Base-by-base conservation (phyloP, 176 grass and related monocot species). In the Carex kokanica region DNA sequence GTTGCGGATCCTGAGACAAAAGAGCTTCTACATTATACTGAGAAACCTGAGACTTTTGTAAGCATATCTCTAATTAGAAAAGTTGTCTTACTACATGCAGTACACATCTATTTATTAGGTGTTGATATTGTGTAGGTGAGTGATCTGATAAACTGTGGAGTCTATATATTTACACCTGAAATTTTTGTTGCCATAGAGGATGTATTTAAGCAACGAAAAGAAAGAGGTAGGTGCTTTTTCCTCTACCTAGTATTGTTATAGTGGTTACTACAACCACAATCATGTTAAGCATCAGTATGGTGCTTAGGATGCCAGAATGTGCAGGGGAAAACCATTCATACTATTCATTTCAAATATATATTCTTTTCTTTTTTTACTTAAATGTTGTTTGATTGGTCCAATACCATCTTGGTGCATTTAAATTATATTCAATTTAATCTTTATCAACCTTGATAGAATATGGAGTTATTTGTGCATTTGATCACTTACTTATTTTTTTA, bases 11-110 rank as follows among this genome's bases (percentile, higher is more conserved):
- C 88, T 89, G 91, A 86, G 65, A 99, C 96, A 24, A 91, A 99
- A 78, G 96, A 99, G 91, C 89, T 99, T 59, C 83, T 99, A 36
- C 96, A 99, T 27, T 99, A 99, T 72, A 99, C 93, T 0, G 93
- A 99, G 68, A 99, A 96, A 85, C 93, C 93, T 47, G 97, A 99
- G 78, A 99, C 97, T 81, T 99, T 99, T 92, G 97, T 99, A 54
- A 91, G 97, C 93, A 78, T 60, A 12, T 80, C 49, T 34, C 38
- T 87, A 53, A 82, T 18, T 82, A 62, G 20, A 25, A 31, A 82
- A 51, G 24, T 68, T 63, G 21, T 41, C 53, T 34, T 81, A 51
- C 43, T 70, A 84, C 34, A 73, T 32, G 20, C 24, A 74, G 47
- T 38, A 7, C 24, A 53, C 36, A 43, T 47, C n/a, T 8, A 53